Evolutionary conservation across 2,329 filamentous ascomycete genomes (phyloP), one percentile per base, ranked within the genome.

Genomic region (Curvularia sp.): DNA sequence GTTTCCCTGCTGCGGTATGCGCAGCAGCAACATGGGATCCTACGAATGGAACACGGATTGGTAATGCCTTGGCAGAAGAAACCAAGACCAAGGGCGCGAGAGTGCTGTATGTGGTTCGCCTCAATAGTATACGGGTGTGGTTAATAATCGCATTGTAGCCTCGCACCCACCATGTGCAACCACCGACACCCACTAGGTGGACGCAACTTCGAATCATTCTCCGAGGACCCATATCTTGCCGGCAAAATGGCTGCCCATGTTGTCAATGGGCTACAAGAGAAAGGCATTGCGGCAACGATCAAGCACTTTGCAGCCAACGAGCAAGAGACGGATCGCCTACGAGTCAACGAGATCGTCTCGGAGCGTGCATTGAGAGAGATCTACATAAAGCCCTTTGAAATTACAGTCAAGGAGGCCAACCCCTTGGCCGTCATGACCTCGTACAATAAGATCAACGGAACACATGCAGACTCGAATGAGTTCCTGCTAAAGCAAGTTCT

Each of bases 131-230:
- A n/a, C 9, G 25, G 19, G 15, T 12, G 21, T 2, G 6, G 30
- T 9, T 25, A 32, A 60, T 61, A 21, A 65, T 8, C 48, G 30
- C 25, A n/a, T 34, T 5, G 21, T 30, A 75, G 73, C 7, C 82
- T 94, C 2, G 91, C 88, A 0, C 90, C 90, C 0, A 93, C 90
- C 0, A 88, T 92, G 56, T 93, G 91, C 77, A 88, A 92, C 79
- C 91, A 95, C 67, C 85, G 91, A 13, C 89, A 90, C 55, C 91
- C 91, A 0, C 82, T 95, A 0, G 91, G 91, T 4, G 91, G 91
- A 7, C 84, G 91, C 57, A 92, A 92, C 60, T 95, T 94, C 64
- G 89, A 92, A 73, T 89, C 85, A 1, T 90, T 86, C 69, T 85
- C 86, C 21, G 90, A 92, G 73, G 89, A 92, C 60, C 80, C 85